Conservation (phyloP, 1,284 basidiomycete species). For the Schizophyllum amplum region DNA sequence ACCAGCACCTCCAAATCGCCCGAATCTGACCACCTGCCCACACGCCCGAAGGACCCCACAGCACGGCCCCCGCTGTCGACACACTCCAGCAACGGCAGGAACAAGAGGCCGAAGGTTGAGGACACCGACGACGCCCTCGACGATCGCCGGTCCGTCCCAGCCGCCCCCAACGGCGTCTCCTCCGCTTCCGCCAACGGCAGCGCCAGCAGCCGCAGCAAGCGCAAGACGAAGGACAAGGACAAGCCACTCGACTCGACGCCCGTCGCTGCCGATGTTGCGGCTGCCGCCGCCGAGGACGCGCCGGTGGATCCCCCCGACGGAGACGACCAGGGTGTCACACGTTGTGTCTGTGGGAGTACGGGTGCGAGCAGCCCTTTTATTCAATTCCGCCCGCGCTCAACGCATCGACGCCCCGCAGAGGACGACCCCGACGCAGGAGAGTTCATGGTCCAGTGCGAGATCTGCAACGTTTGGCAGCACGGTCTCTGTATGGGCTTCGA, state of each 20-base stretch:
- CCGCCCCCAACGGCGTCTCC: slow-evolving; percentile 13
- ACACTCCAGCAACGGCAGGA: slow-evolving; percentile 35
- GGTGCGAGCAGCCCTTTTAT: slow-evolving; percentile 43
- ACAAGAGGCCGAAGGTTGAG: slow-evolving; percentile 65
- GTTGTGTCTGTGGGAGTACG: slow-evolving; percentile 88
- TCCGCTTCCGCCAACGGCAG: slow-evolving; percentile 31
- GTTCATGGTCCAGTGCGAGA: slow-evolving; percentile 97
- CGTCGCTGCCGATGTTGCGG: slow-evolving; percentile 12
- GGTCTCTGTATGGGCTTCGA: slow-evolving; percentile 94
- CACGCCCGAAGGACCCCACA: slow-evolving; percentile 31
- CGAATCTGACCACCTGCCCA: slow-evolving; percentile 50
- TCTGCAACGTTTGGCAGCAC: slow-evolving; percentile 97
- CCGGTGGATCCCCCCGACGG: slow-evolving; percentile 34
- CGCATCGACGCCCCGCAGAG: slow-evolving; percentile 41
- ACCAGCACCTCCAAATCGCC: slow-evolving; percentile 67
- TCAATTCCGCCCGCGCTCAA: slow-evolving; percentile 14
- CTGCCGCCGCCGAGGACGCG: slow-evolving; percentile 24
- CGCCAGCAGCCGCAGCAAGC: slow-evolving; percentile 39
- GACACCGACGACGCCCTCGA: slow-evolving; percentile 58
- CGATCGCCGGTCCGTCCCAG: slow-evolving; percentile 27
- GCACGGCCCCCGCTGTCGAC: slow-evolving; percentile 28
- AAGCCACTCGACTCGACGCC: slow-evolving; percentile 25
- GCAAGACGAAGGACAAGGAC: slow-evolving; percentile 53
- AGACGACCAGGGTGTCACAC: slow-evolving; percentile 81
- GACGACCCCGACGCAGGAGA: slow-evolving; percentile 76